Base-by-base conservation (phyloP, 495 filamentous ascomycete species). In the Podospora anserina region DNA sequence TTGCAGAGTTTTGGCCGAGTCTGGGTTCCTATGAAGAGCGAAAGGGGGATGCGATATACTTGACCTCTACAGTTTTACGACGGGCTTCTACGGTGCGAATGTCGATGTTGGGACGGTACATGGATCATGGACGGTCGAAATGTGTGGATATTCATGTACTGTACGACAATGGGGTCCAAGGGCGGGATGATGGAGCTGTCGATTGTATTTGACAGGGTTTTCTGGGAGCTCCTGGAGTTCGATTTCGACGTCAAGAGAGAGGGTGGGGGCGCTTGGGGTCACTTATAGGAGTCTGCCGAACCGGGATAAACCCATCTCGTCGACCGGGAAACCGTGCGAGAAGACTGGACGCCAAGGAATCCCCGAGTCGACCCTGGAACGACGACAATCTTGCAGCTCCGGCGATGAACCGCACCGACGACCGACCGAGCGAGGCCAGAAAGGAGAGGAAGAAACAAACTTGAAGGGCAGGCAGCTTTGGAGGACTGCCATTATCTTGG, bases 1-100 rank as follows among this genome's bases (percentile, higher is more conserved):
- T 49, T 66, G 66, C 66, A 82, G 81, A 72, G 81, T 82, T 55
- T 69, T 82, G 69, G 81, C 81, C 70, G 81, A 82, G 71, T 82
- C 81, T 64, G 81, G 81, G 49, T 82, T 82, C 77, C 73, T 82
- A 64, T 82, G 75, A 80, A 49, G 15, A 49, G 13, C 39, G 39
- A 49, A 49, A 3, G 34, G 11, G 11, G 6, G 34, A 39, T 39
- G 3, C 13, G 7, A 13, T 49, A 16, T 11, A 49, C 39, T 16
- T 11, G 23, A 16, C 39, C 39, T 49, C 0, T 16, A 13, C 2
- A 49, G 30, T 7, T 18, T 49, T 49, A 49, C 39, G 39, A 49
- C 39, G 15, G 39, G 11, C 34, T 6, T 11, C 39, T 13, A 32
- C 30, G 30, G 30, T 23, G 30, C 30, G 30, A 32, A 32, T 11